Evolutionary conservation across 2,329 filamentous ascomycete species (phyloP).

Genomic region (Penicillium sp.): DNA sequence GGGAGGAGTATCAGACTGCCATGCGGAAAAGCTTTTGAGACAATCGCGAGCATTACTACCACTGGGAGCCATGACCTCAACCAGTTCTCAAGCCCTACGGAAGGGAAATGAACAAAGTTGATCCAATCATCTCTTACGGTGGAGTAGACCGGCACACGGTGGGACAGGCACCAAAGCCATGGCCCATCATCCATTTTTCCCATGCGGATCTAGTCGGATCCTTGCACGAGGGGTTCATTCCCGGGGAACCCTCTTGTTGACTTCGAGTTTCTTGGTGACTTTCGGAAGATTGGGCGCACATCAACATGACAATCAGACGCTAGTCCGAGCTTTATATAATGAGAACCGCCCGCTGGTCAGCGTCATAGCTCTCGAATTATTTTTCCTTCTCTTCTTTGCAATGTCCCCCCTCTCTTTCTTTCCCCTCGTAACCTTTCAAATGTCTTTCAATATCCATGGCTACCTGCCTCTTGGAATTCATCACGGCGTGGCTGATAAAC

Average conservation of each 20-base stretch:
- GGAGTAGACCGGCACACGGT: constrained; percentile 22
- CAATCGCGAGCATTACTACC: not conserved
- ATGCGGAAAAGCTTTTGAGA: not conserved
- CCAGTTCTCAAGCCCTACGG: not conserved
- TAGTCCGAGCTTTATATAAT: constrained; percentile 28
- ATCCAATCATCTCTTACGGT: constrained; percentile 20
- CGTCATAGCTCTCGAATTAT: constrained; percentile 11
- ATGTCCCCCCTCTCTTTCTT: constrained; percentile 1
- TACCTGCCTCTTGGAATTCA: not conserved
- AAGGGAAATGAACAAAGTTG: constrained; percentile 8
- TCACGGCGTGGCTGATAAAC: not conserved
- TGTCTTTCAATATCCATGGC: not conserved
- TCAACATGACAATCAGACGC: constrained; percentile 26
- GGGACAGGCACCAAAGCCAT: constrained; percentile 30
- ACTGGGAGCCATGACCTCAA: not conserved
- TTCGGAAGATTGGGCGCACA: constrained; percentile 21
- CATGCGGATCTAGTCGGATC: constrained; percentile 29
- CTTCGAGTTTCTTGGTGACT: constrained; percentile 3
- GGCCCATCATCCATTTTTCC: constrained; percentile 20
- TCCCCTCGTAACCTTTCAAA: not conserved
- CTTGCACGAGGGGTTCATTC: constrained; percentile 19
- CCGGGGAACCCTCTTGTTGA: constrained; percentile 11
- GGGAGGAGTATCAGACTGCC: not conserved
- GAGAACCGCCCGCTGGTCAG: constrained; percentile 19
- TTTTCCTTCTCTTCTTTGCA: constrained; percentile 3